Conservation (phyloP, 1,284 basidiomycete species). For the Sporisorium reilianum region DNA sequence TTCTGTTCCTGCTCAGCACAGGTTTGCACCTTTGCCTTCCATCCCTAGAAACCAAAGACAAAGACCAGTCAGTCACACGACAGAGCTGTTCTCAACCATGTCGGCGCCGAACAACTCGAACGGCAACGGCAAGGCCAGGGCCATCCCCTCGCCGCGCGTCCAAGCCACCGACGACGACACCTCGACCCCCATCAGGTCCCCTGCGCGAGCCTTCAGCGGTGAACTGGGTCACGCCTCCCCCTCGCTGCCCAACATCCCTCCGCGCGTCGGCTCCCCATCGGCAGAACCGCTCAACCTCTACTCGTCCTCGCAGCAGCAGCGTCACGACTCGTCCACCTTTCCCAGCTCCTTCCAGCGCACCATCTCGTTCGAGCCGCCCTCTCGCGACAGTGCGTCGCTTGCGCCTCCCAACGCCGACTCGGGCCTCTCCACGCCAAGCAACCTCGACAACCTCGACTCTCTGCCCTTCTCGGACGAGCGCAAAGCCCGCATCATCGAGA, state of each 20-base stretch:
- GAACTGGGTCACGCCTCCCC: conserved; percentile 36
- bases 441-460: conserved; percentile 55
- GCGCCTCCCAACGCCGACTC: conserved; percentile 43
- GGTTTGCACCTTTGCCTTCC: too few relatives aligned
- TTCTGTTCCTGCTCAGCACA: background rate
- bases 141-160: conserved; percentile 21
- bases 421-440: conserved; percentile 51
- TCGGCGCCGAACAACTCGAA: conserved; percentile 39
- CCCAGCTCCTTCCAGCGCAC: conserved; percentile 26
- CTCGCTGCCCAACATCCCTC: conserved; percentile 55
- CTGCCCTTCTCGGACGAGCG: conserved; percentile 62
- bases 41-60: too few relatives aligned
- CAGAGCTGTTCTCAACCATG: conserved; percentile 16
- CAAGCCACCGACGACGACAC: conserved; percentile 7
- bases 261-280: conserved; percentile 51
- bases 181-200: conserved; percentile 40
- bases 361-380: conserved; percentile 38
- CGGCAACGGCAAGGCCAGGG: conserved; percentile 40
- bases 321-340: conserved; percentile 27
- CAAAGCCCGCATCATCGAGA: conserved; percentile 60
- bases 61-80: background rate
- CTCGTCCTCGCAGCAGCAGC: conserved; percentile 40
- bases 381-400: conserved; percentile 40
- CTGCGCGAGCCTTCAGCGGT: conserved; percentile 35
- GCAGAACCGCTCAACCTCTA: conserved; percentile 38